Base-by-base conservation (phyloP, 106 monocot species). In the Dioscorea alata region DNA sequence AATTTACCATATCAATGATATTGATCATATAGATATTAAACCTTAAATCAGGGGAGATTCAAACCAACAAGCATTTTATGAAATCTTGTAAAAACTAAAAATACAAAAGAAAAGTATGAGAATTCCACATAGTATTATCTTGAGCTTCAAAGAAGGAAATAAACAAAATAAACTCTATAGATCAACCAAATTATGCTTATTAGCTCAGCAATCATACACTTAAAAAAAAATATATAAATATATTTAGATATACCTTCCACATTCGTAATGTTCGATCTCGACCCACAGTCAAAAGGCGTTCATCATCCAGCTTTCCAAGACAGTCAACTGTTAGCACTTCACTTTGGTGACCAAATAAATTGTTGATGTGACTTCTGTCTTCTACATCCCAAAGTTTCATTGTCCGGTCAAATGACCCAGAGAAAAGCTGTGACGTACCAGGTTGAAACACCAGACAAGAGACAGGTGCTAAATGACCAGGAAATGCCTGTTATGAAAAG, bases 351-450 rank as follows among this genome's bases (percentile, higher is more conserved):
- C 96, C 96, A 86, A 82, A 89, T 78, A 97, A 64, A 64, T 79
- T 92, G 66, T 97, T 85, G 61, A 92, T 82, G 74, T 89, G 82
- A 35, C 88, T 83, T 74, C 96, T 86, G 49, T 97, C 96, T 62
- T 92, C 96, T 48, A 70, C 89, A 89, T 92, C 89, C 96, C 96
- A 97, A 64, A 86, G 75, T 78, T 92, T 97, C 62, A 97, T 86
- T 67, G 86, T 82, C 42, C 96, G 81, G 64, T 97, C 96, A 81
- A 86, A 97, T 22, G 96, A 97, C 19, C 89, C 89, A 72, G 96
- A 97, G 66, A 84, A 97, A 49, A 97, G 84, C 72, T 97, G 80
- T 57, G 84, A 42, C 35, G 96, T 86, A 17, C 92, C 92, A 53
- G 79, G 82, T 56, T 89, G 86, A 86, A 97, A 97, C 33, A 86